Percentiles rank a stretch among this genome's conserved stretches.
Evolutionary conservation across 768 basidiomycete species (phyloP).

Genomic region (Lactifluus piperatus): DNA sequence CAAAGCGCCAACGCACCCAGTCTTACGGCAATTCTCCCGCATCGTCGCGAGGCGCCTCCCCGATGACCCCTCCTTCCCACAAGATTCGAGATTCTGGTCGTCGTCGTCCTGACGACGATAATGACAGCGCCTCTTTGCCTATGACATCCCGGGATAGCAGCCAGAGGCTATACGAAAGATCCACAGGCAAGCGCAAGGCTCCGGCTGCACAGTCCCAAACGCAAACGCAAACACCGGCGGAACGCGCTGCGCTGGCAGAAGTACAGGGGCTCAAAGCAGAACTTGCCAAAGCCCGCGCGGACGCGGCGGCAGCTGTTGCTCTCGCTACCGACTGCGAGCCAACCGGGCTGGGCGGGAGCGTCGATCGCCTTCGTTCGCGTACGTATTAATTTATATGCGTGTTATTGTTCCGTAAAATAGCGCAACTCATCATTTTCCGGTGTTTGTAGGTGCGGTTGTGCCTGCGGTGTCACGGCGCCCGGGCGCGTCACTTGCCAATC

Average conservation of each 20-base stretch:
- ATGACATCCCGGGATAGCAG: not conserved
- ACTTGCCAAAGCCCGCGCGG: slow-evolving; percentile 5
- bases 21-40: not conserved
- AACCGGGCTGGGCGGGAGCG: not conserved
- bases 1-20: slow-evolving; percentile 1
- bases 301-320: not conserved
- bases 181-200: not conserved
- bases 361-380: slow-evolving; percentile 9
- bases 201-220: not conserved
- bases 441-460: not conserved
- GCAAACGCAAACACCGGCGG: not conserved
- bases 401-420: not conserved
- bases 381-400: not conserved
- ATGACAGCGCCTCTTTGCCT: too few species aligned
- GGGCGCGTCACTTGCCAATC: slow-evolving; percentile 13
- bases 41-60: not conserved
- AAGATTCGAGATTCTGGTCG: not conserved
- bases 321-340: slow-evolving; percentile 9
- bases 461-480: not conserved
- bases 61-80: not conserved
- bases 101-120: not conserved
- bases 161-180: not conserved
- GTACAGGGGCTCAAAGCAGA: slow-evolving; percentile 5
- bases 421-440: not conserved
- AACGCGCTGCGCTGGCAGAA: not conserved